Conservation (phyloP, 371 early-diverging fungal species). For the Mucor racemosus region DNA sequence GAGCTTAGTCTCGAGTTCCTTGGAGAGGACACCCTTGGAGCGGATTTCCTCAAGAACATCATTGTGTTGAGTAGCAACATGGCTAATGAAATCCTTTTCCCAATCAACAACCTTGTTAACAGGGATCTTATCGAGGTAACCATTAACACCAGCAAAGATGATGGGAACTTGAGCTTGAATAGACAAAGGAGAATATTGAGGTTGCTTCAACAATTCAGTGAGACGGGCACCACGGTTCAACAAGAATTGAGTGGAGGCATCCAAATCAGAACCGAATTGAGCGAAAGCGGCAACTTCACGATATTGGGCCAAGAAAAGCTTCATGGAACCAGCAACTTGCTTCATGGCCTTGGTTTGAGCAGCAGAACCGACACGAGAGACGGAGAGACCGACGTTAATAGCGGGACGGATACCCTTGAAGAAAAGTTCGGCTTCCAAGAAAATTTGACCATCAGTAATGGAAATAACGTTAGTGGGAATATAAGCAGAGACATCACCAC, state of each 20-base stretch:
- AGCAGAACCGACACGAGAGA: conserved; percentile 97
- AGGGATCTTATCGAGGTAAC: conserved; percentile 96
- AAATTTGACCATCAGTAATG: conserved; percentile 91
- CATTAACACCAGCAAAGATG: conserved; percentile 95
- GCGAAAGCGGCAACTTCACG: conserved; percentile 99
- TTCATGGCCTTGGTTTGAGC: conserved; percentile 99
- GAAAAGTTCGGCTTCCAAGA: conserved; percentile 98
- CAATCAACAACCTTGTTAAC: conserved; percentile 88
- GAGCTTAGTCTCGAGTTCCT: conserved; percentile 78
- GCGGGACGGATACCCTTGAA: conserved; percentile 98
- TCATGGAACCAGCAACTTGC: conserved; percentile 97
- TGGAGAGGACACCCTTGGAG: conserved; percentile 65
- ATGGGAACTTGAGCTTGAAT: conserved; percentile 94
- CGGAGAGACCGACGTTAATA: conserved; percentile 98
- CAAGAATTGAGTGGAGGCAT: conserved; percentile 97
- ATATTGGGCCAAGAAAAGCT: conserved; percentile 97
- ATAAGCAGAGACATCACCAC: conserved; percentile 98
- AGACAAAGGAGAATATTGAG: conserved; percentile 91
- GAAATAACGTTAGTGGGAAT: conserved; percentile 99
- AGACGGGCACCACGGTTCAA: conserved; percentile 98
- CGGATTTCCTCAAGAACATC: conserved; percentile 87
- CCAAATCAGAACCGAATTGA: conserved; percentile 98
- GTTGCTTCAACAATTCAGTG: conserved; percentile 95
- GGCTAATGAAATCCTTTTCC: conserved; percentile 86
- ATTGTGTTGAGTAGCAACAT: conserved; percentile 82